Conservation (phyloP, 164 flowering plant species). For the Tetracentron sinense region DNA sequence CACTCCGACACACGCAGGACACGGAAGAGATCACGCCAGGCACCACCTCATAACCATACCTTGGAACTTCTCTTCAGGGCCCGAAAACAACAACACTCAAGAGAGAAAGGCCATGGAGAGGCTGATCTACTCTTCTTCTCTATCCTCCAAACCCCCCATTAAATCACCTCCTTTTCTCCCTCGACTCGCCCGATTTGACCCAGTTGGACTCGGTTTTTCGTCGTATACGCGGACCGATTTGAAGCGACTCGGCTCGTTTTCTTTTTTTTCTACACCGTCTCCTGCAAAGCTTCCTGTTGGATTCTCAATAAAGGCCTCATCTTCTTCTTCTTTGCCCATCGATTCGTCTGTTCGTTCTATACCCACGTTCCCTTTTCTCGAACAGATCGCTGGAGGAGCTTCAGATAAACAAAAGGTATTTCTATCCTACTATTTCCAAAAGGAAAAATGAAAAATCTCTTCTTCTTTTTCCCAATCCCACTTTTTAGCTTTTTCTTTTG, state of each 20-base stretch:
- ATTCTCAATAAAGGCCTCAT: neutral
- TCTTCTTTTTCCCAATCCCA: no score
- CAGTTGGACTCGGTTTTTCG: slow-evolving; percentile 22
- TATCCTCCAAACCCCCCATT: slow-evolving; percentile 29
- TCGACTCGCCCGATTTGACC: slow-evolving; percentile 27
- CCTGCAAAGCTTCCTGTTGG: neutral
- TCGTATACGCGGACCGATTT: slow-evolving; percentile 12
- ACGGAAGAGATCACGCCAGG: no score
- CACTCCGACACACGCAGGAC: no score
- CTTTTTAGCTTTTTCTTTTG: no score
- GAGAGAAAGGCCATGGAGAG: slow-evolving; percentile 53
- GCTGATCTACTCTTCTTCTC: slow-evolving; percentile 54
- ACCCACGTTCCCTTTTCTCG: slow-evolving; percentile 15
- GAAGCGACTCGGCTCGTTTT: slow-evolving; percentile 26
- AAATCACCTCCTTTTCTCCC: slow-evolving; percentile 29
- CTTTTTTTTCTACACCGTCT: slow-evolving; percentile 14
- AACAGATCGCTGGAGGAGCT: slow-evolving; percentile 17
- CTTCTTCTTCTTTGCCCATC: neutral
- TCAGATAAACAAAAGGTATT: slow-evolving; percentile 35
- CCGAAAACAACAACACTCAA: no score
- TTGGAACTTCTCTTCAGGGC: no score
- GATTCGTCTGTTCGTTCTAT: slow-evolving; percentile 21
- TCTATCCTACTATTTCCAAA: neutral
- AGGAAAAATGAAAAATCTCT: no score
- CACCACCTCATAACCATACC: no score